Percentiles rank a stretch among this genome's conserved stretches.
These are phyloP conservation scores for Alternaria panax DNA, from an alignment of 2,329 filamentous ascomycete species.

Conservation along the genomic window DNA sequence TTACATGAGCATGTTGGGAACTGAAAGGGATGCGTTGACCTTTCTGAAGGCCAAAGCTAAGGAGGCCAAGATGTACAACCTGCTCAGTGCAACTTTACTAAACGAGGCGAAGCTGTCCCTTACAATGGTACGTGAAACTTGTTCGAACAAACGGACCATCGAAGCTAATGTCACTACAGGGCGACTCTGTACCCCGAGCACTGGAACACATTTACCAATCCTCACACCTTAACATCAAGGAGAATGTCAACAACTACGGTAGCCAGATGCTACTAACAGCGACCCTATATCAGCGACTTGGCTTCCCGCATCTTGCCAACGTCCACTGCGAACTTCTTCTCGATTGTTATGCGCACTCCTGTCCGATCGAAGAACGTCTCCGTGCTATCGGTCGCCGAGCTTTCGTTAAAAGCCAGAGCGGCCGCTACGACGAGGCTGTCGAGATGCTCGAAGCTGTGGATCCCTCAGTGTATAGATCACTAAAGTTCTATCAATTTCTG, in stretches of 20 bases:
- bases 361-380: slow-evolving; percentile 78
- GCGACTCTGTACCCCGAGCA: slow-evolving; percentile 65
- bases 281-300: slow-evolving; percentile 78
- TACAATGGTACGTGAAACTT: slow-evolving; percentile 67
- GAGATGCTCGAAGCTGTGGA: slow-evolving; percentile 66
- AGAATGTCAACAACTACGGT: slow-evolving; percentile 76
- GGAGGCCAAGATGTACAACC: slow-evolving; percentile 83
- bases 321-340: slow-evolving; percentile 76
- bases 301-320: slow-evolving; percentile 64
- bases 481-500: slow-evolving; percentile 80
- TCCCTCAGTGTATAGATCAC: slow-evolving; percentile 69
- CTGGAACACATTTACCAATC: slow-evolving; percentile 83
- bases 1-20: slow-evolving; percentile 75
- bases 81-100: slow-evolving; percentile 82
- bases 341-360: slow-evolving; percentile 70
- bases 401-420: slow-evolving; percentile 69
- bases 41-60: slow-evolving; percentile 87
- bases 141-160: neutral
- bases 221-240: slow-evolving; percentile 80
- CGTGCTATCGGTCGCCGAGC: slow-evolving; percentile 76
- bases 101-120: slow-evolving; percentile 85
- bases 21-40: slow-evolving; percentile 79
- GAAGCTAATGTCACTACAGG: slow-evolving; percentile 48
- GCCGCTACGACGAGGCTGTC: slow-evolving; percentile 74
- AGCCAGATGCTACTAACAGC: slow-evolving; percentile 76